These are phyloP conservation scores for Luffa aegyptiaca DNA, from an alignment of 306 rosid genomes.

Conservation along the genomic window DNA sequence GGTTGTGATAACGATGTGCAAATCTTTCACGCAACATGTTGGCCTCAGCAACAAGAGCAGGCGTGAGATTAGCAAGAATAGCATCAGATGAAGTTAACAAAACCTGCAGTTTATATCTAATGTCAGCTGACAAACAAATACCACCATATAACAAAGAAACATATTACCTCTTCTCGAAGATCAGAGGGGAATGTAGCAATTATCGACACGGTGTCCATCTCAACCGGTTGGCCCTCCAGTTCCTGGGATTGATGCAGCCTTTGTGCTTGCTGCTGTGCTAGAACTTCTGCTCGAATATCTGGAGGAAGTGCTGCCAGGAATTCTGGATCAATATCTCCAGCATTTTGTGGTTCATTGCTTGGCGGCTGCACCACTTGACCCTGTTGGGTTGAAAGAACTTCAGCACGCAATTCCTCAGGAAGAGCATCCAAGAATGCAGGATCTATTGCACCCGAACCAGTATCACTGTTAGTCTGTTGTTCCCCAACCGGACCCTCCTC, in stretches of 20 bases:
- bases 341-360: constrained; percentile 57
- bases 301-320: constrained; percentile 98
- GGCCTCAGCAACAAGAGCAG: constrained; percentile 98
- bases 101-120: constrained; percentile 41
- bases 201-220: constrained; percentile 95
- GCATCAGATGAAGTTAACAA: constrained; percentile 94
- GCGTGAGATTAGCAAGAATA: constrained; percentile 86
- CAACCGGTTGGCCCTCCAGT: constrained; percentile 97
- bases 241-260: constrained; percentile 90
- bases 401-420: constrained; percentile 94
- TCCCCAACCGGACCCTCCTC: constrained; percentile 60
- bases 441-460: constrained; percentile 86
- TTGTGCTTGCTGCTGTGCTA: constrained; percentile 95
- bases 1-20: constrained; percentile 79
- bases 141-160: constrained; percentile 1
- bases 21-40: constrained; percentile 90
- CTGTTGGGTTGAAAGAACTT: constrained; percentile 91
- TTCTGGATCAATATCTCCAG: constrained; percentile 94
- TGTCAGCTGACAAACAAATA: constrained; percentile 7
- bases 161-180: constrained; percentile 81
- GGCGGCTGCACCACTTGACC: constrained; percentile 78
- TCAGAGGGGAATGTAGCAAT: constrained; percentile 98
- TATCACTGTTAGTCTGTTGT: constrained; percentile 59
- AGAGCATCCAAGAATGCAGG: constrained; percentile 97
- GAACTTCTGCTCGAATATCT: constrained; percentile 95